phyloP scores from a whole-genome alignment of 305 asterid genomes.

The Coffea humblotiana region DNA sequence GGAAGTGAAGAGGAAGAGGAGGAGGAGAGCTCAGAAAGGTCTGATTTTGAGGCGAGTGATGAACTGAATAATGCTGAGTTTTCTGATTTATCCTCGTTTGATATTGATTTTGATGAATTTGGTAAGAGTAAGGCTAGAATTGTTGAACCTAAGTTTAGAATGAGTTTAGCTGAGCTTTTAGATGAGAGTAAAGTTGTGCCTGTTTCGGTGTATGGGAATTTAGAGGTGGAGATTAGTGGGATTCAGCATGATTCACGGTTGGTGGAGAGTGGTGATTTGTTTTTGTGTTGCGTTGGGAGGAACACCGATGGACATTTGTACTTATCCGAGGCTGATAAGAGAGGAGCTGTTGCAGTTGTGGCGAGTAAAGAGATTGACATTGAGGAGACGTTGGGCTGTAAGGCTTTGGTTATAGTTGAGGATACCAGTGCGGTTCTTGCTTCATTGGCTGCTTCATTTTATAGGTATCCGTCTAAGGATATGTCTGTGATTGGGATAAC shows the following conservation, averaged over 20 bases:
- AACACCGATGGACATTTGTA: conserved; percentile 69
- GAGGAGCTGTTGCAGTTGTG: conserved; percentile 96
- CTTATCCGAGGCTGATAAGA: conserved; percentile 85
- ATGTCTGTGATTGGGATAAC: conserved; percentile 79
- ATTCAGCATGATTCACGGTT: conserved; percentile 87
- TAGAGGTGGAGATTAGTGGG: conserved; percentile 76
- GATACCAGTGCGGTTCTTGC: conserved; percentile 74
- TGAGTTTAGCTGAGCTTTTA: conserved; percentile 85
- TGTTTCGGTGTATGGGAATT: conserved; percentile 66
- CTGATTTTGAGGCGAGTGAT: conserved; percentile 63
- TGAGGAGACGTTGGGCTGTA: conserved; percentile 80
- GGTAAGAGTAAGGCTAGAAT: conserved; percentile 64
- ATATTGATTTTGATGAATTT: conserved; percentile 73
- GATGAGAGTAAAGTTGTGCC: conserved; percentile 95
- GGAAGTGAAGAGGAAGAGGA: conserved; percentile 24
- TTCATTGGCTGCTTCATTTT: conserved; percentile 72
- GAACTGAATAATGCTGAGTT: conserved; percentile 28
- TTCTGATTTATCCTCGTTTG: conserved; percentile 47
- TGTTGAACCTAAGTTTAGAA: conserved; percentile 73
- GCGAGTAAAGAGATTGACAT: conserved; percentile 89
- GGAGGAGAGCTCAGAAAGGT: conserved; percentile 31
- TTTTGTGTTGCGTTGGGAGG: conserved; percentile 78
- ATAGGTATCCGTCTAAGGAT: conserved; percentile 71
- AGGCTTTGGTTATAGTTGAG: conserved; percentile 87
- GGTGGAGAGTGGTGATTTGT: conserved; percentile 83